A percentile compares a stretch with the other conserved stretches of the same genome.
Conservation (phyloP, 2,329 filamentous ascomycete species). For the Cytospora piceae region DNA sequence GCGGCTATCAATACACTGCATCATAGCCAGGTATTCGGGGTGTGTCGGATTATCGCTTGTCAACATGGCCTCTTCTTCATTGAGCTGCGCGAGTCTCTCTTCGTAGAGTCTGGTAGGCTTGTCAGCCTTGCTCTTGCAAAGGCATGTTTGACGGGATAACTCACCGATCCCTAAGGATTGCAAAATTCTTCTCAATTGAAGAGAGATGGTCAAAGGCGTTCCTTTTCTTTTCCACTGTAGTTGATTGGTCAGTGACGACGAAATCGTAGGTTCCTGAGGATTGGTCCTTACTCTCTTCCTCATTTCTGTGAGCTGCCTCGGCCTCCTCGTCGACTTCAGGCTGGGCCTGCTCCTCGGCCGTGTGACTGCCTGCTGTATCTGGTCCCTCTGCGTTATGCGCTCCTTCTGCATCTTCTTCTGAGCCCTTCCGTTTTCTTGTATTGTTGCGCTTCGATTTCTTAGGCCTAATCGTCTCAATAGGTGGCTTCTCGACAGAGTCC, state of each 20-base stretch:
- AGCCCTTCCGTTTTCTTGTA: slow-evolving; percentile 39
- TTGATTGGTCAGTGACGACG: slow-evolving; percentile 38
- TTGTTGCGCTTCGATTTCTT: slow-evolving; percentile 38
- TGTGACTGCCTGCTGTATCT: slow-evolving; percentile 16
- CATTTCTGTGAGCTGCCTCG: slow-evolving; percentile 61
- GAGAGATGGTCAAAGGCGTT: slow-evolving; percentile 78
- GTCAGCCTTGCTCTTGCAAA: slow-evolving; percentile 7
- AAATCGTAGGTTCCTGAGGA: background rate
- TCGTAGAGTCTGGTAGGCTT: slow-evolving; percentile 71
- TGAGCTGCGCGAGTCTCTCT: slow-evolving; percentile 81
- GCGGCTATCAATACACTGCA: slow-evolving; percentile 82
- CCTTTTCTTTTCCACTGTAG: slow-evolving; percentile 74
- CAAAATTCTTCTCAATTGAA: slow-evolving; percentile 86
- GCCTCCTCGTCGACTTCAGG: slow-evolving; percentile 63
- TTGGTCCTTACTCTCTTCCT: slow-evolving; percentile 63
- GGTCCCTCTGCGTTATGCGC: slow-evolving; percentile 32
- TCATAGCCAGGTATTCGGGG: slow-evolving; percentile 88
- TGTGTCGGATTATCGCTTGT: slow-evolving; percentile 70
- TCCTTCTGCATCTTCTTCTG: slow-evolving; percentile 34
- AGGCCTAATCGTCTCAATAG: slow-evolving; percentile 32
- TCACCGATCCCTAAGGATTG: slow-evolving; percentile 78
- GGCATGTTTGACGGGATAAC: slow-evolving; percentile 34
- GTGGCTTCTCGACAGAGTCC: slow-evolving; percentile 34
- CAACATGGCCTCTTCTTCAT: slow-evolving; percentile 68
- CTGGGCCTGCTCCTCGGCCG: slow-evolving; percentile 49